Evolutionary conservation across 202 grass and related monocot genomes (phyloP), one percentile per base, ranked within the genome.

Genomic region (Zizania palustris): DNA sequence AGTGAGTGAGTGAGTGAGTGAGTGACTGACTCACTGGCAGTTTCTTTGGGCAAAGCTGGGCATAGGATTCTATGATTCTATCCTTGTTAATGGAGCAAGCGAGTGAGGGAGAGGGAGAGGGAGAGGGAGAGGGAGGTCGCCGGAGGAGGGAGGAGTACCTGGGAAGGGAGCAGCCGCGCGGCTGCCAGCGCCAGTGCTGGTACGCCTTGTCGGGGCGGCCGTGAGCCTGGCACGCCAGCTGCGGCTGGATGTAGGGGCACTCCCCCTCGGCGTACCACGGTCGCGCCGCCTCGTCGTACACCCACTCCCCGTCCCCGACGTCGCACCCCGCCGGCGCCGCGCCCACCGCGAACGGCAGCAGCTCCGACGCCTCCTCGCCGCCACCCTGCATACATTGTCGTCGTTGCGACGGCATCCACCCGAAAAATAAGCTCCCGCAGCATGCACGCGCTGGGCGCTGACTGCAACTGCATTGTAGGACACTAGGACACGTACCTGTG

Each of bases 111-210:
- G 28, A 28, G 28, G 28, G 28, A 28, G 28, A 28, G 28, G 28
- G 28, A 0, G 28, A 28, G 28, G 28, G n/a, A n/a, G 28, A 0
- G 28, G 22, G 18, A 1, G 5, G 33, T 5, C 16, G 57, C 59
- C 18, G 60, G 53, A 57, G 49, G 4, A 8, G 40, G 45, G 21
- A 5, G 3, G 34, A 9, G 14, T 71, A 95, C 95, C 95, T 98
- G 6, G 95, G 91, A 38, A 98, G 83, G 33, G 83, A 84, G 87
- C 95, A 98, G 4, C 61, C 83, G 36, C 78, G 77, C 18, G 91
- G 95, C 76, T 95, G 89, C 95, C 95, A 98, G 3, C 89, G 75
- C 95, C 95, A 95, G 74, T 73, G 78, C 87, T 98, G 95, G 82
- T 98, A 98, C 7, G 20, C 83, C 5, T 39, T 75, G 71, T 95